phyloP scores from a whole-genome alignment of 2,329 filamentous ascomycete species.

The Ramularia endophylla region DNA sequence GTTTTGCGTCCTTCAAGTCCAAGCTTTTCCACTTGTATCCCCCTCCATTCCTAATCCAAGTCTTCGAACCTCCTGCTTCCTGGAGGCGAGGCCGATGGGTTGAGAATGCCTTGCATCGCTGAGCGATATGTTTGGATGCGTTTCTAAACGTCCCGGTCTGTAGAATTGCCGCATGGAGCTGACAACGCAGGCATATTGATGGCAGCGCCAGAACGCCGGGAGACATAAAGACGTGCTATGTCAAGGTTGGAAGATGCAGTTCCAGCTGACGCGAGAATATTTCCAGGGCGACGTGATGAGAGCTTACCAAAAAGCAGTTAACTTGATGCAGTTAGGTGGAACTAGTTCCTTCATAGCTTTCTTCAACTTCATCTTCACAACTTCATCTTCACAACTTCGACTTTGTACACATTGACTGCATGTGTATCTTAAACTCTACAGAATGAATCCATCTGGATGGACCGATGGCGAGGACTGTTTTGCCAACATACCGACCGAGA shows the following conservation, averaged over 20 bases:
- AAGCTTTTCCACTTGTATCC: not conserved
- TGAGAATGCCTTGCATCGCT: not conserved
- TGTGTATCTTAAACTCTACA: too few species aligned
- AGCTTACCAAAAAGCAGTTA: too few species aligned
- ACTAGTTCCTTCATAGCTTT: too few species aligned
- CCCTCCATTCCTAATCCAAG: not conserved
- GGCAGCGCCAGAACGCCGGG: not conserved
- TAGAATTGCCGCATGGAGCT: not conserved
- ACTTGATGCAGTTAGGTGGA: too few species aligned
- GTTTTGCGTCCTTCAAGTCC: not conserved
- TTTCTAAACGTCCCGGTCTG: not conserved
- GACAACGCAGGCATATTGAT: conserved; percentile 3
- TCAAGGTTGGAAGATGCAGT: conserved; percentile 6
- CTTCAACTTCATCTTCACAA: too few species aligned
- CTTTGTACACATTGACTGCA: too few species aligned
- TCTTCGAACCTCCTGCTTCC: not conserved
- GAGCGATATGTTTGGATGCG: not conserved
- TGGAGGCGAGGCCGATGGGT: not conserved
- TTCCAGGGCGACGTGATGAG: too few species aligned
- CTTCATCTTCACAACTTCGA: too few species aligned
- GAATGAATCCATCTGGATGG: too few species aligned
- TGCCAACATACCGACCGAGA: too few species aligned
- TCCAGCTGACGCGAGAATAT: conserved; percentile 10
- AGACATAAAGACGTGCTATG: not conserved
- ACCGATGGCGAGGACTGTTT: too few species aligned